phyloP scores from a whole-genome alignment of 176 grass and related monocot genomes.

The Cenchrus purpureus region DNA sequence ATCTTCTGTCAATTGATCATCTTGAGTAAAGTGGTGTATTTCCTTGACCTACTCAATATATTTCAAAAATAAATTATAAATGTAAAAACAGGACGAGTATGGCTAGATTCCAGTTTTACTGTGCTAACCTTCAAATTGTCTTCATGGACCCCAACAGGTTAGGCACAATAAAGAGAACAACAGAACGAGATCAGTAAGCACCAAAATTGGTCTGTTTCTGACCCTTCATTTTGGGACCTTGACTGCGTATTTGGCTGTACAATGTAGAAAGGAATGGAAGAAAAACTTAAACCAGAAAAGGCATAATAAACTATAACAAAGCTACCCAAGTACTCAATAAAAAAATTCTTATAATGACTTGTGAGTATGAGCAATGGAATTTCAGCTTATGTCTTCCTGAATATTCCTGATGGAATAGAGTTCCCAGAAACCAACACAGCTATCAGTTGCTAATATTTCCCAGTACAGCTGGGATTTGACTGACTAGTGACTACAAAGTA shows the following conservation, averaged over 20 bases:
- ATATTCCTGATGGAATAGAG: background rate
- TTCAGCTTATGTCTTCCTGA: background rate
- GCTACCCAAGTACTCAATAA: background rate
- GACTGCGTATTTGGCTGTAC: conserved; percentile 72
- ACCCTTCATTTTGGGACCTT: conserved; percentile 83
- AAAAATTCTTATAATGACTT: conserved; percentile 7
- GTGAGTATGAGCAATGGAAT: background rate
- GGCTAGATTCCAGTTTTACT: conserved; percentile 4
- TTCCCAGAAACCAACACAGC: background rate
- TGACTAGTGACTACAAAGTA: no score
- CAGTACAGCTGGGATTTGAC: background rate
- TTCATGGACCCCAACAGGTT: conserved; percentile 43
- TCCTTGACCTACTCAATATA: conserved; percentile 72
- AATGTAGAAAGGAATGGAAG: conserved; percentile 32
- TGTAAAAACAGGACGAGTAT: conserved; percentile 8
- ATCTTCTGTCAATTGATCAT: conserved; percentile 96
- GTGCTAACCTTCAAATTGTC: conserved; percentile 63
- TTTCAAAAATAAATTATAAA: conserved; percentile 16
- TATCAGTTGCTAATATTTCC: background rate
- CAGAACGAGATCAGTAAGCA: conserved; percentile 53
- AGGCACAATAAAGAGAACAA: conserved; percentile 19
- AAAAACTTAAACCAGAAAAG: conserved; percentile 3
- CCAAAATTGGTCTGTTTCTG: conserved; percentile 92
- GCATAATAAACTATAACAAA: conserved; percentile 25
- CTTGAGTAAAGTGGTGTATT: conserved; percentile 86